Conservation (phyloP, 257 asterid species). For the Solanum chiquidenum region DNA sequence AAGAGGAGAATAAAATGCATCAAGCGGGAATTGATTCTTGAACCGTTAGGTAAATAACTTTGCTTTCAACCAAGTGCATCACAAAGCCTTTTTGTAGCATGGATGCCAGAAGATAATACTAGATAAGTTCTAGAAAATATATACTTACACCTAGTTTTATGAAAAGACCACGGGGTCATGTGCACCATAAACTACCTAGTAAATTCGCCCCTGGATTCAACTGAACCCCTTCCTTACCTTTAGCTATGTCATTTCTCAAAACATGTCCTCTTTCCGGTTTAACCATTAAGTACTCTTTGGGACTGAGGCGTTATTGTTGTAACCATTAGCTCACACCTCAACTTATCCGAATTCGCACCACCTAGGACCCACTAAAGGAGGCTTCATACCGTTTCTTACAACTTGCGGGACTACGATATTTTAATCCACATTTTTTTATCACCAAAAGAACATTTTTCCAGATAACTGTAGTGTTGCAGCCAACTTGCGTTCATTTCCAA, state of each 20-base stretch:
- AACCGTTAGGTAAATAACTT: neutral
- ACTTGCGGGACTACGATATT: neutral
- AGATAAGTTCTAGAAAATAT: neutral
- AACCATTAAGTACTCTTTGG: neutral
- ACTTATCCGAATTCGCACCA: neutral
- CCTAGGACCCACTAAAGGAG: neutral
- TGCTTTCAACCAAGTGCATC: neutral
- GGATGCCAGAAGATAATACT: neutral
- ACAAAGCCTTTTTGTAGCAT: neutral
- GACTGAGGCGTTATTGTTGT: neutral
- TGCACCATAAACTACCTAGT: neutral
- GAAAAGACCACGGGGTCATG: neutral
- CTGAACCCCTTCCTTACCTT: neutral
- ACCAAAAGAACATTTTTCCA: neutral
- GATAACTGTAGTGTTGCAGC: fast-evolving
- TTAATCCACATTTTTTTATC: neutral
- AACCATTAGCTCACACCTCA: neutral
- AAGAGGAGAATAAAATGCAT: neutral
- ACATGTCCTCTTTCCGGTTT: neutral
- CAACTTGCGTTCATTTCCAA: neutral
- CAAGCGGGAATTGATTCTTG: neutral
- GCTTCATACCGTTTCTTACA: neutral
- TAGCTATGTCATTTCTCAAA: neutral
- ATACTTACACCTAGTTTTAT: neutral
- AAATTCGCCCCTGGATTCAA: neutral